Base-by-base conservation (phyloP, 345 rosid genomes). In the Boechera retrofracta region DNA sequence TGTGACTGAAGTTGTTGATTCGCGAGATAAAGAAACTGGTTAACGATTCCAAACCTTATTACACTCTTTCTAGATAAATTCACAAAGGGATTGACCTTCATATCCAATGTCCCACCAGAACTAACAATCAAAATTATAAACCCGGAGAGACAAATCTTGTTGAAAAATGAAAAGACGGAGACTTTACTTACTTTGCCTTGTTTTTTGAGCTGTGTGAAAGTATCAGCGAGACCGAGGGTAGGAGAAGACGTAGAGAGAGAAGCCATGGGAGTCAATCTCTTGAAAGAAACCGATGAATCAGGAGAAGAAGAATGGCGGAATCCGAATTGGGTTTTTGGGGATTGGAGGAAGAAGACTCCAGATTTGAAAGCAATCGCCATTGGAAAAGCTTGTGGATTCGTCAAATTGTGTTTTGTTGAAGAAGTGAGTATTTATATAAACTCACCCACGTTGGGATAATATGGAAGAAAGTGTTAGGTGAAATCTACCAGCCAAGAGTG, bases 171-270 rank as follows among this genome's bases (percentile, higher is more conserved):
- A 60, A 60, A 71, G 76, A 36, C 4, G 13, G 15, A 10, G 51
- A 71, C 18, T 35, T 52, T 0, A 24, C 82, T 79, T 85, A 89
- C 97, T 85, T 88, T 88, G 79, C 97, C 95, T 79, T 83, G 84
- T 57, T 81, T 79, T 74, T 80, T 88, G 74, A 94, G 87, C 71
- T 80, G 73, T 16, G 85, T 65, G 82, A 89, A 92, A 16, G 96
- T 89, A 60, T 86, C 90, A 7, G 88, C 79, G n/a, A 92, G 84
- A 59, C 97, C 85, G 41, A 85, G 82, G 12, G 84, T 77, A 18
- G 87, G 82, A 12, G 87, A 49, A 41, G 85, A 77, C 48, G 82
- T 73, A 4, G 75, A 67, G 71, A 75, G 79, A 76, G 77, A 71
- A 86, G 42, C 66, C 86, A 90, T 81, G 84, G 87, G 75, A 83